These are phyloP conservation scores for Pleurotus tuber-regium DNA, from an alignment of 768 basidiomycete species.

Conservation along the genomic window DNA sequence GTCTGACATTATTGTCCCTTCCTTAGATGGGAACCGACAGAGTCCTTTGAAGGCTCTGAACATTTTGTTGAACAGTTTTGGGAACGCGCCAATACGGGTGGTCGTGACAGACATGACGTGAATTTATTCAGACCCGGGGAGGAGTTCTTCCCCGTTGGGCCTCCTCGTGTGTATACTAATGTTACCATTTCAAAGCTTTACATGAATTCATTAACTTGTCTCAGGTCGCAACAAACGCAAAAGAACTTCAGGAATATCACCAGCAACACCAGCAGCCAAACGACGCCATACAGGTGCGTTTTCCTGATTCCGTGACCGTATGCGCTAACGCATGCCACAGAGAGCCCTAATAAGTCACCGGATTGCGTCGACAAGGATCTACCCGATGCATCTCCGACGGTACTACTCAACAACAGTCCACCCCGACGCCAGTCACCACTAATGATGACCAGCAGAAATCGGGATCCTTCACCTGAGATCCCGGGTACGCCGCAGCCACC, in stretches of 20 bases:
- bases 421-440: no score
- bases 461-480: neutral
- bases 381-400: no score
- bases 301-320: no score
- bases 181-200: neutral
- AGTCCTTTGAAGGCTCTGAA: conserved; percentile 58
- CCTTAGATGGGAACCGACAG: conserved; percentile 64
- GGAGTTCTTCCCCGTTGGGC: conserved; percentile 51
- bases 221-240: neutral
- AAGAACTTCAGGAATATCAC: neutral
- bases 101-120: conserved; percentile 49
- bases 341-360: no score
- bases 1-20: neutral
- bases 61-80: conserved; percentile 52
- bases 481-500: conserved; percentile 1
- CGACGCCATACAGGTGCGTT: no score
- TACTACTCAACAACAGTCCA: no score
- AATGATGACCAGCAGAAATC: no score
- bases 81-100: conserved; percentile 43
- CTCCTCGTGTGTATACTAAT: conserved; percentile 46
- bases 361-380: no score
- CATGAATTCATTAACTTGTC: no score
- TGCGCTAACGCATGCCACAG: no score
- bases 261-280: neutral
- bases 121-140: conserved; percentile 53